Percentiles rank a stretch among this genome's conserved stretches.
Conservation (phyloP, 208 protist genomes). For the Wallacemonas sp. region DNA sequence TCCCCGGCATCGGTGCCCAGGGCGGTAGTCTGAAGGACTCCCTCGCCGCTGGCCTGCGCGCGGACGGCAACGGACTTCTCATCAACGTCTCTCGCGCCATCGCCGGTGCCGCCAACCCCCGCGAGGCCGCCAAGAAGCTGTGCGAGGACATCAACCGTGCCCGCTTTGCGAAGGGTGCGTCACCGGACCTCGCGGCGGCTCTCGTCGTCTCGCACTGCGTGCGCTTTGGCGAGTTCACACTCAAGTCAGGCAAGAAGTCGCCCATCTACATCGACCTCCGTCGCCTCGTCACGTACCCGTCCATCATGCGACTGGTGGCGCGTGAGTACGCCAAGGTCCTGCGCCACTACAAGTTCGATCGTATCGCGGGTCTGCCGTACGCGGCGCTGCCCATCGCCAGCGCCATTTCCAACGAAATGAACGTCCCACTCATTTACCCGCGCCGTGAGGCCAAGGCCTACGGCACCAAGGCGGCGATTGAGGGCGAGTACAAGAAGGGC, state of each 20-base stretch:
- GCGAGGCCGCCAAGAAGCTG: conserved; percentile 60
- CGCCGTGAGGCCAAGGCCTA: conserved; percentile 94
- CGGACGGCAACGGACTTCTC: conserved; percentile 76
- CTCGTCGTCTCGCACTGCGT: conserved; percentile 84
- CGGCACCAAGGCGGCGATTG: conserved; percentile 93
- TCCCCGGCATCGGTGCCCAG: conserved; percentile 84
- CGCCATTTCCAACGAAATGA: conserved; percentile 89
- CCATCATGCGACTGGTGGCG: conserved; percentile 75
- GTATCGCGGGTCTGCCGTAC: conserved; percentile 93
- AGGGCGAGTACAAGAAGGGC: conserved; percentile 93
- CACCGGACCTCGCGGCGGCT: conserved; percentile 53
- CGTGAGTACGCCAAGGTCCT: conserved; percentile 74
- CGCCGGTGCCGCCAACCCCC: conserved; percentile 62
- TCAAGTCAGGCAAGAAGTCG: conserved; percentile 95
- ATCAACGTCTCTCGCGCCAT: conserved; percentile 87
- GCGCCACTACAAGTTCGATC: conserved; percentile 71
- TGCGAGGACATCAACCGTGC: conserved; percentile 79
- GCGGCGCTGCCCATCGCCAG: conserved; percentile 94
- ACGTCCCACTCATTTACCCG: conserved; percentile 87
- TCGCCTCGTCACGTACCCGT: conserved; percentile 87
- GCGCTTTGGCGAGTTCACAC: conserved; percentile 94
- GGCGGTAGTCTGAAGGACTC: conserved; percentile 73
- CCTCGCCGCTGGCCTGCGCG: conserved; percentile 71
- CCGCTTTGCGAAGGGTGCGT: conserved; percentile 44
- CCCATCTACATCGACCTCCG: conserved; percentile 97